These are phyloP conservation scores for Otatea glauca DNA, from an alignment of 176 grass and related monocot genomes.

Conservation along the genomic window DNA sequence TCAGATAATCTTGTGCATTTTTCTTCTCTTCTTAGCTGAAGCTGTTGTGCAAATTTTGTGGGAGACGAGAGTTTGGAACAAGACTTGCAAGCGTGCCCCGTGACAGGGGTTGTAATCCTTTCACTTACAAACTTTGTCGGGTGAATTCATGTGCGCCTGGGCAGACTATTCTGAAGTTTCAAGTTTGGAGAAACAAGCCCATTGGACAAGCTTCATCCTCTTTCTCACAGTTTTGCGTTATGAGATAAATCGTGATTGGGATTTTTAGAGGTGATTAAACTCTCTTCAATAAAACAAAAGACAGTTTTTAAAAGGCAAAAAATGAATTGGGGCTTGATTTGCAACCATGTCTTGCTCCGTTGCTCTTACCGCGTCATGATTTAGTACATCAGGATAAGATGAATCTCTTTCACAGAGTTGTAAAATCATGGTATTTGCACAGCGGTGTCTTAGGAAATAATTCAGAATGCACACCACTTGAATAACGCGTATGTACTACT, in stretches of 20 bases:
- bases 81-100: conserved; percentile 31
- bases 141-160: conserved; percentile 22
- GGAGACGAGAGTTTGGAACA: conserved; percentile 35
- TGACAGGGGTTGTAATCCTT: background rate
- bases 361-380: background rate
- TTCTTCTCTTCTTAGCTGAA: conserved; percentile 15
- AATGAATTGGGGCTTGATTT: background rate
- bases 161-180: conserved; percentile 14
- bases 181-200: conserved; percentile 26
- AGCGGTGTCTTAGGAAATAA: background rate
- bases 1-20: conserved; percentile 24
- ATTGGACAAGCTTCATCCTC: background rate
- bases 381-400: background rate
- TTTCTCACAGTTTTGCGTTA: background rate
- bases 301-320: background rate
- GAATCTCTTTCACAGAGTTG: background rate
- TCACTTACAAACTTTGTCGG: background rate
- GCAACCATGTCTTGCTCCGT: background rate
- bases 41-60: conserved; percentile 47
- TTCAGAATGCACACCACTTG: background rate
- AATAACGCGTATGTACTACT: background rate
- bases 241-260: background rate
- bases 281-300: background rate
- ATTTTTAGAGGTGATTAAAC: background rate
- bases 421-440: background rate